Base-by-base conservation (phyloP, 768 basidiomycete genomes). In the Phanerodontia chrysosporium region DNA sequence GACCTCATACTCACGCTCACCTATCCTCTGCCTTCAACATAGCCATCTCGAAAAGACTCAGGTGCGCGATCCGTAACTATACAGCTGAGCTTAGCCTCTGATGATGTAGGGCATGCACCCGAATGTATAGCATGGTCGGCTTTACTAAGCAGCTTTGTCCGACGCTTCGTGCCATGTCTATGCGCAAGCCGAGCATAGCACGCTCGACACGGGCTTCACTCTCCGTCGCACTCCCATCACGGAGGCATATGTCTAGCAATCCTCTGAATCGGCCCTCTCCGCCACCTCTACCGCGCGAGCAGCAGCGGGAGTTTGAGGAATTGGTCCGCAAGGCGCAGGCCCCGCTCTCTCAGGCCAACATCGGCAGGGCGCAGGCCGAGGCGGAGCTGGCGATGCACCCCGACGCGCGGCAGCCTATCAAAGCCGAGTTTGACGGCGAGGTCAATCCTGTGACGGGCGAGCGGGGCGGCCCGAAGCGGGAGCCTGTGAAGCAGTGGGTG, bases 221-320 rank as follows among this genome's bases (percentile, higher is more conserved):
- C 7, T 21, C 3, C 22, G 24, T 14, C 2, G 4, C 36, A 10
- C 36, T 29, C n/a, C 8, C 53, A 9, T 49, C 46, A 3, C 22
- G 27, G 10, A 54, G 62, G 14, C 39, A 27, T 16, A 63, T 63
- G 62, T 62, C 61, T 53, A 71, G 66, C 18, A 60, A 61, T n/a
- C 67, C 67, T 0, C 69, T 86, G 27, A 78, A 76, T 52, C 79
- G 83, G 0, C 92, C 93, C 0, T 74, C 83, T 0, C 94, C 94
- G 0, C 89, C 87, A 1, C 81, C 89, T 0, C 82, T 96, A 14
- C 89, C 93, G 1, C 76, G 76, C 1, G 79, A 83, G 25, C 81
- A 91, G 58, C 94, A 96, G 68, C 84, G 83, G 55, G 91, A 95
- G 71, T 95, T 95, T 59, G 92, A 96, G 68, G 80, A 85, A n/a